Evolutionary conservation across 441 rosid species (phyloP), one percentile per base, ranked within the genome.

Genomic region (Manihot esculenta): DNA sequence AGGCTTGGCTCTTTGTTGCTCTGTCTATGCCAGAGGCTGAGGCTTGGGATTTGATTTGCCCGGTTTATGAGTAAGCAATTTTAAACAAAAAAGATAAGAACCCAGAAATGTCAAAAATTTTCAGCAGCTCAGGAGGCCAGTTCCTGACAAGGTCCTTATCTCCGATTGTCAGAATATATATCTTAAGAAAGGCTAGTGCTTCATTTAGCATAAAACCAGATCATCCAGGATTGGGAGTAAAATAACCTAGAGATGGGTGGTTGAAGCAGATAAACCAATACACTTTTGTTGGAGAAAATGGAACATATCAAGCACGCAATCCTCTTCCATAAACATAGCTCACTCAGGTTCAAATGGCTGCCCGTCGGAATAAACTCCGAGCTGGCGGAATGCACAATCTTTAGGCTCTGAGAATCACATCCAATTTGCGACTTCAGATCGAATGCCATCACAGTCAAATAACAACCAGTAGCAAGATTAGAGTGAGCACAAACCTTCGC

Each of bases 211-310:
- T 24, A 48, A 26, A 60, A 53, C 50, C 27, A 26, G 18, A 66
- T 33, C 8, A n/a, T 45, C 47, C 45, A 68, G 60, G 53, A 60
- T 12, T 27, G 48, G 67, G 56, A 75, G 54, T 59, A 58, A 38
- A 48, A 14, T 62, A 66, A 90, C 97, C 99, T 84, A 87, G 84
- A 54, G 92, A 85, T 65, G 86, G 85, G 74, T 87, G 77, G 89
- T 90, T 94, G 84, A 81, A 87, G 88, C 93, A 90, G 83, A 94
- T 82, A 74, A 94, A 94, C 97, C 96, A 94, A 84, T 94, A 92
- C 23, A 84, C 97, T 74, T 87, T 89, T 9, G 92, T 85, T 0
- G 85, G 55, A 38, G 97, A 94, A 49, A 92, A 92, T 7, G 94
- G 97, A 73, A 90, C 88, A 74, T 83, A 89, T 69, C 96, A 97